Evolutionary conservation across 441 rosid species (phyloP).

Genomic region (Melastoma candidum): DNA sequence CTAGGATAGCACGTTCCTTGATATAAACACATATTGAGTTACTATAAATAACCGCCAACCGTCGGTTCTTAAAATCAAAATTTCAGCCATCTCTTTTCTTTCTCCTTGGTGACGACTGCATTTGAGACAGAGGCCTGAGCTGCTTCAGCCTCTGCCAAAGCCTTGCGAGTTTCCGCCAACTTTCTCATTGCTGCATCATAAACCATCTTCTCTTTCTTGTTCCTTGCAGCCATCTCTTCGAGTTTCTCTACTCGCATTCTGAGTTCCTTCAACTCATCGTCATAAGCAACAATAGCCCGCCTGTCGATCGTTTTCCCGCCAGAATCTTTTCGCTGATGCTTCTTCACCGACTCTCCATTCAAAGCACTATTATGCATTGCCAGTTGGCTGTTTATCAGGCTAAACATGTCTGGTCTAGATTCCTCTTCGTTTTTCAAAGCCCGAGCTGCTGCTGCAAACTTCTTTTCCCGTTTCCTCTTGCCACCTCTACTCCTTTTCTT

Average conservation of each 20-base stretch:
- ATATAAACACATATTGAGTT: background rate
- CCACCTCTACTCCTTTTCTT: constrained; percentile 87
- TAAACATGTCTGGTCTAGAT: constrained; percentile 65
- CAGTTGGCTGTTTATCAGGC: constrained; percentile 69
- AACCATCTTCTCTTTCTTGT: constrained; percentile 59
- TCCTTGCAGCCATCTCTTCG: constrained; percentile 75
- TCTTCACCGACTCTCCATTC: constrained; percentile 30
- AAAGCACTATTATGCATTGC: constrained; percentile 30
- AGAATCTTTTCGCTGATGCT: constrained; percentile 33
- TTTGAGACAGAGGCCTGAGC: constrained; percentile 63
- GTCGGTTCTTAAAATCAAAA: constrained; percentile 29
- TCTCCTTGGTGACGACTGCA: constrained; percentile 60
- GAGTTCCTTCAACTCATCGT: constrained; percentile 67
- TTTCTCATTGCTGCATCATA: constrained; percentile 72
- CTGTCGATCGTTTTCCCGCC: constrained; percentile 61
- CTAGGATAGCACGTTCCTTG: background rate
- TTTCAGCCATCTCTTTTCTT: constrained; percentile 90
- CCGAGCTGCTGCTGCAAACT: constrained; percentile 58
- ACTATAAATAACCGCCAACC: background rate
- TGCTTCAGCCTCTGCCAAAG: constrained; percentile 66
- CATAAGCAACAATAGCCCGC: constrained; percentile 55
- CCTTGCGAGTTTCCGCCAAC: constrained; percentile 52
- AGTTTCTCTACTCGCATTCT: constrained; percentile 45
- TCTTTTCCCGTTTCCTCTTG: constrained; percentile 73
- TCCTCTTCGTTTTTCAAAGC: constrained; percentile 52